Conservation (phyloP, 2,329 filamentous ascomycete species). For the Fusarium sublunatum region DNA sequence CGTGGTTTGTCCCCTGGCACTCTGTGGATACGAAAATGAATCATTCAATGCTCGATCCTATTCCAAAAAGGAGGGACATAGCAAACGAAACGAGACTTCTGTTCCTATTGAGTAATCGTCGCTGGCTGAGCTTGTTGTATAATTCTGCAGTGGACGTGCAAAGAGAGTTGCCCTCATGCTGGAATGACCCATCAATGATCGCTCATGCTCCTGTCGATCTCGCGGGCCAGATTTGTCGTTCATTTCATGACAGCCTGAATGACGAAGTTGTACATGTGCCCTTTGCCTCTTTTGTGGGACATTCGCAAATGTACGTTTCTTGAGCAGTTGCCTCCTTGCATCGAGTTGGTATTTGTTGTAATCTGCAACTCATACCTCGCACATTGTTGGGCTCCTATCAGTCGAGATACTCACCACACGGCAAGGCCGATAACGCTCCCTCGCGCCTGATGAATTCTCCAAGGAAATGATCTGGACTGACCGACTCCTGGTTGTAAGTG, state of each 20-base stretch:
- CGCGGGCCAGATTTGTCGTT: constrained; percentile 19
- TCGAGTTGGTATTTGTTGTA: constrained; percentile 5
- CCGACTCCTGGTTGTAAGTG: constrained; percentile 20
- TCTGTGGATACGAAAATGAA: constrained; percentile 32
- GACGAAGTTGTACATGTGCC: constrained; percentile 24
- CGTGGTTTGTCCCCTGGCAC: constrained; percentile 19
- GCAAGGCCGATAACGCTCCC: constrained; percentile 16
- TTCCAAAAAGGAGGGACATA: constrained; percentile 11
- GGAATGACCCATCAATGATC: constrained; percentile 34
- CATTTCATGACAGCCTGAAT: constrained; percentile 15
- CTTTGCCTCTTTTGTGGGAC: constrained; percentile 20
- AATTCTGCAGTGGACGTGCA: constrained; percentile 3
- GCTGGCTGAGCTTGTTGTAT: constrained; percentile 6
- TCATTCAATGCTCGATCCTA: constrained; percentile 16
- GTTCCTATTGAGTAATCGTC: not conserved
- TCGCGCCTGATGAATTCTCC: constrained; percentile 7
- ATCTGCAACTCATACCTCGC: constrained; percentile 11
- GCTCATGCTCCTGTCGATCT: constrained; percentile 42
- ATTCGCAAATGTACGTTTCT: constrained; percentile 1
- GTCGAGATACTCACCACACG: constrained; percentile 3
- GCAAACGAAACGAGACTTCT: not conserved
- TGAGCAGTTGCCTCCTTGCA: constrained; percentile 12
- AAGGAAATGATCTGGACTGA: constrained; percentile 32
- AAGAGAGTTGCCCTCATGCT: constrained; percentile 1
- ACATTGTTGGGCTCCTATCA: constrained; percentile 3